Conservation (phyloP, 345 rosid species). For the Acer campestre region DNA sequence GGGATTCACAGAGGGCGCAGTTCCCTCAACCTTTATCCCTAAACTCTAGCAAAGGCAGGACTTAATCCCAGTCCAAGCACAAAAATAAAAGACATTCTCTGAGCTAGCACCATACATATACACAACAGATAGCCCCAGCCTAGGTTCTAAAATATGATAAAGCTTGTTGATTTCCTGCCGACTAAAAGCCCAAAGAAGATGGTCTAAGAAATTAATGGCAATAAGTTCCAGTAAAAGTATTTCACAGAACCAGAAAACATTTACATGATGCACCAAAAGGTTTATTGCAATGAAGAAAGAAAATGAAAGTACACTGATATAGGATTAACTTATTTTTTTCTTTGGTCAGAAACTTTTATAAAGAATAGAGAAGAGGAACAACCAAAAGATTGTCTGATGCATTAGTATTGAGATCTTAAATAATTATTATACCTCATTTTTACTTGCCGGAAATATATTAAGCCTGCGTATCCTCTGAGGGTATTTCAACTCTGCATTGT, state of each 20-base stretch:
- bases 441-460: slow-evolving; percentile 81
- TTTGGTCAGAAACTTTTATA: not conserved
- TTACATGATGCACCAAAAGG: not conserved
- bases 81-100: not conserved
- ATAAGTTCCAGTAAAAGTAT: not conserved
- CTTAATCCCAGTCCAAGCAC: not conserved
- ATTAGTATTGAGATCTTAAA: slow-evolving; percentile 4
- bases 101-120: not conserved
- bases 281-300: not conserved
- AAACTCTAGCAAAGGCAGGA: not conserved
- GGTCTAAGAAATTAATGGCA: not conserved
- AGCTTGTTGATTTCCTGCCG: not conserved
- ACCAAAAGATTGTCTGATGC: not conserved
- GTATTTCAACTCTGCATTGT: slow-evolving; percentile 77
- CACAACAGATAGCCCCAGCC: not conserved
- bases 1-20: not conserved
- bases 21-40: not conserved
- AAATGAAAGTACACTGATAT: not conserved
- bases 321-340: not conserved
- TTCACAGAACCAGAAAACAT: not conserved
- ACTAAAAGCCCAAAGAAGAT: not conserved
- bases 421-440: slow-evolving; percentile 62
- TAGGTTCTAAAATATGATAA: not conserved
- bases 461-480: slow-evolving; percentile 91
- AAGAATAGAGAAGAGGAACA: not conserved